phyloP scores from a whole-genome alignment of 139 green algal genomes.

The Micromonas commoda region DNA sequence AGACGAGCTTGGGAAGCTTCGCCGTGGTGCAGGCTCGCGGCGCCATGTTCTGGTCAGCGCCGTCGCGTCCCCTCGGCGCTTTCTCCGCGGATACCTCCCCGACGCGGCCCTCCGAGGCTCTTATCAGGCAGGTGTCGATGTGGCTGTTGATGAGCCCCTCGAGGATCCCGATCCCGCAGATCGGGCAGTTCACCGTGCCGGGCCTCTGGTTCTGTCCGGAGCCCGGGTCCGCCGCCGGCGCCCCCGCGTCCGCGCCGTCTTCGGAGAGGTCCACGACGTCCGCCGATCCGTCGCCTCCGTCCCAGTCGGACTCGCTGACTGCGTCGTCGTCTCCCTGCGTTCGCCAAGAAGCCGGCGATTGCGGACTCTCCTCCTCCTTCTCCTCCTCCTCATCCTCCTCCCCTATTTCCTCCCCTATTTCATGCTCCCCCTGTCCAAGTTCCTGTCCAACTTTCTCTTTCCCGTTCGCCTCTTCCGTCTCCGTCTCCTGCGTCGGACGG shows the following conservation, averaged over 20 bases:
- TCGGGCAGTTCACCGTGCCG: background rate
- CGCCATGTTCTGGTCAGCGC: background rate
- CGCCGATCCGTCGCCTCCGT: background rate
- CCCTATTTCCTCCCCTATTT: no score
- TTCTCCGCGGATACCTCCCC: background rate
- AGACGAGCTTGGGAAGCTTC: constrained; percentile 18
- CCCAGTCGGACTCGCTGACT: background rate
- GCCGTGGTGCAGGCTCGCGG: background rate
- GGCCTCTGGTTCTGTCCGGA: background rate
- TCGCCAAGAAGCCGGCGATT: no score
- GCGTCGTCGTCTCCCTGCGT: background rate
- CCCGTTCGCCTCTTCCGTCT: background rate
- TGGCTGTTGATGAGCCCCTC: background rate
- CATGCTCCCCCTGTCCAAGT: no score
- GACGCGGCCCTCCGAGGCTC: background rate
- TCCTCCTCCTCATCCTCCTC: background rate
- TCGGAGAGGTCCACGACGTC: background rate
- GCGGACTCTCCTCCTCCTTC: background rate
- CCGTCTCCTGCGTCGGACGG: background rate
- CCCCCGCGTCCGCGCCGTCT: background rate
- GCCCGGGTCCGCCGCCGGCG: background rate
- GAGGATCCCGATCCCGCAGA: background rate
- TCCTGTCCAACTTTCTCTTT: no score
- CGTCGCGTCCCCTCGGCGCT: background rate
- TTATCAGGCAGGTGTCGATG: background rate